These are phyloP conservation scores for Luzula sylvatica DNA, from an alignment of 176 grass and related monocot species.

Conservation along the genomic window DNA sequence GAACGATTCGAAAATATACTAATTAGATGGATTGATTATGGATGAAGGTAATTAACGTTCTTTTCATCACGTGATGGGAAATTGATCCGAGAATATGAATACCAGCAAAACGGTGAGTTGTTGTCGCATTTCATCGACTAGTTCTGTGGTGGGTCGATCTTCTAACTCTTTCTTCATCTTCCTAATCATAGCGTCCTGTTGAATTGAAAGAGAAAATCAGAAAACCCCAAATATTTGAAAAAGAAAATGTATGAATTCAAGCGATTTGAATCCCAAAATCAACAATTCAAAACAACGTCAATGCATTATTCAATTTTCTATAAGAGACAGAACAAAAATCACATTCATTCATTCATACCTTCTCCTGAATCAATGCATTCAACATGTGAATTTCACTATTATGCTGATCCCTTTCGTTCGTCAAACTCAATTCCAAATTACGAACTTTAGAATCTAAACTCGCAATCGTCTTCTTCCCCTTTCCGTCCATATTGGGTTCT, in stretches of 20 bases:
- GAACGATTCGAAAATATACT: background rate
- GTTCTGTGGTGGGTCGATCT: too few species aligned
- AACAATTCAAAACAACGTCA: background rate
- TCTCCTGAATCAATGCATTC: conserved; percentile 8
- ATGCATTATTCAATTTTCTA: background rate
- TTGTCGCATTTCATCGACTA: background rate
- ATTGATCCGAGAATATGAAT: background rate
- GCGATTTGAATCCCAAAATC: background rate
- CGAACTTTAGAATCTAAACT: background rate
- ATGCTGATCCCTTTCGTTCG: conserved; percentile 13
- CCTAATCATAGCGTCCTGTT: conserved; percentile 4
- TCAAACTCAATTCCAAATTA: conserved; percentile 16
- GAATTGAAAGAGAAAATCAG: conserved; percentile 8
- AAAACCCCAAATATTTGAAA: background rate
- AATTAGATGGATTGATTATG: background rate
- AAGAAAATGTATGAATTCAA: background rate
- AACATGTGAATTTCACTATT: background rate
- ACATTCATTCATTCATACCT: background rate
- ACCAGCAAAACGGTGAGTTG: conserved; percentile 16
- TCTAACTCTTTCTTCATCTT: too few species aligned
- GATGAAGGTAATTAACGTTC: background rate
- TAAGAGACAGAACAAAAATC: background rate
- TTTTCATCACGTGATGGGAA: too few species aligned
- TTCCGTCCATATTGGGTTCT: background rate
- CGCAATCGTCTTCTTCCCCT: conserved; percentile 6